Base-by-base conservation (phyloP, 2,329 filamentous ascomycete species). In the Elsinoe arachidis region DNA sequence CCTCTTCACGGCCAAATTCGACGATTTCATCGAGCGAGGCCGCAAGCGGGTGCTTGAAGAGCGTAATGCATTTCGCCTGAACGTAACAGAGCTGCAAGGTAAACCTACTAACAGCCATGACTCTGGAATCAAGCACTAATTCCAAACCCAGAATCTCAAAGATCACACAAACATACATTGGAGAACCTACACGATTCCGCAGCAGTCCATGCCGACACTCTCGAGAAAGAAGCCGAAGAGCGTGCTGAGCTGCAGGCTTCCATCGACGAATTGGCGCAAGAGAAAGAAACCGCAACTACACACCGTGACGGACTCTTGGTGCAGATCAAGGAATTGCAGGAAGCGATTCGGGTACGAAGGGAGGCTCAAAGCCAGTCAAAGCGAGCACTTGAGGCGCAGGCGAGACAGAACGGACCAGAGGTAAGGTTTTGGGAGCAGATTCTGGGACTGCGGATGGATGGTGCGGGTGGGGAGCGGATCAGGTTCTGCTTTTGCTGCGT, bases 371-470 rank as follows among this genome's bases (percentile, higher is more conserved):
- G 83, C 54, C 81, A 82, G 61, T 84, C 88, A 69, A 84, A 87
- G 49, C 80, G 82, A 61, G 84, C 89, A 64, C 78, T 95, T 37
- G 89, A 95, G 65, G 81, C 86, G 1, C 92, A 97, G 74, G 83
- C 87, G 56, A 83, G 90, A 34, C 88, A 92, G 72, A 97, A 99
- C 72, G 82, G 88, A 43, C 93, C 93, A 0, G 93, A 99, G 75
- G 79, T 99, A 46, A 88, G 91, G 64, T 97, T 97, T 69, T 99
- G 93, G 93, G 88, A 95, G 70, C 87, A 86, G 56, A 93, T 92
- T 69, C 76, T 99, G 59, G 91, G 92, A 59, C 72, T 97, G 68
- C 79, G 87, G 60, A 95, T 99, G 67, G 92, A 97, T 88, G 0
- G 91, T 89, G 1, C 81, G 83, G 67, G 68, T 3, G 61, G 65